These are phyloP conservation scores for Starmerella kuoi DNA, from an alignment of 805 yeast genomes.

Conservation along the genomic window DNA sequence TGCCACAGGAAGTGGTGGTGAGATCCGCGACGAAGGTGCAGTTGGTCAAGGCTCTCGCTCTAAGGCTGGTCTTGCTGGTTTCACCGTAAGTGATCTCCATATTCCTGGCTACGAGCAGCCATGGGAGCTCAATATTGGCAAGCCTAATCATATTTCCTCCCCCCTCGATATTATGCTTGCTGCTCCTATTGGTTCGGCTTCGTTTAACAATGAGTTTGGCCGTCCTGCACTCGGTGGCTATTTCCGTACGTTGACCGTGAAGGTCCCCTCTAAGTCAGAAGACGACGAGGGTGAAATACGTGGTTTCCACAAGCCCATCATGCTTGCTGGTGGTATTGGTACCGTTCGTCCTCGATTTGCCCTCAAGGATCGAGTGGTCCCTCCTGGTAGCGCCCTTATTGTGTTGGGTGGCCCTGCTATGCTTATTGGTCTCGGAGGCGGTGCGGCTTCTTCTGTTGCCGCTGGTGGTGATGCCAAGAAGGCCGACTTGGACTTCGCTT, in stretches of 20 bases:
- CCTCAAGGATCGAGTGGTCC: slow-evolving; percentile 70
- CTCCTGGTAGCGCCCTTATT: slow-evolving; percentile 82
- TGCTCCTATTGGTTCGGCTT: slow-evolving; percentile 96
- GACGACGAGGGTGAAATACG: slow-evolving; percentile 47
- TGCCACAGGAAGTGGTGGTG: slow-evolving; percentile 99
- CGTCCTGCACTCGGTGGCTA: slow-evolving; percentile 95
- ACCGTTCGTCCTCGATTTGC: slow-evolving; percentile 89
- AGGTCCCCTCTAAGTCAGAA: slow-evolving; percentile 49
- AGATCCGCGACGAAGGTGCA: slow-evolving; percentile 99
- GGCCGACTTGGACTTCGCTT: slow-evolving; percentile 93
- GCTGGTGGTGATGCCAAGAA: slow-evolving; percentile 63
- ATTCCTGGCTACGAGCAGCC: slow-evolving; percentile 83
- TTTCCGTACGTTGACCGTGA: slow-evolving; percentile 86
- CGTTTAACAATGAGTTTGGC: slow-evolving; percentile 97
- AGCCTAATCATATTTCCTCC: slow-evolving; percentile 86
- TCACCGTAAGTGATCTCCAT: slow-evolving; percentile 75
- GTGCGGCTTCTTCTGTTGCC: slow-evolving; percentile 96
- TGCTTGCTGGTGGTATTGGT: slow-evolving; percentile 99
- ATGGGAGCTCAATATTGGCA: slow-evolving; percentile 88
- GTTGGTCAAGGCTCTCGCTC: slow-evolving; percentile 97
- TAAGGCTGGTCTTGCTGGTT: slow-evolving; percentile 92
- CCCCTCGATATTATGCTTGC: slow-evolving; percentile 89
- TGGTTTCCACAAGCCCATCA: slow-evolving; percentile 97
- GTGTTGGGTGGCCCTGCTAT: slow-evolving; percentile 96
- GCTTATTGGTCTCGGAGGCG: slow-evolving; percentile 98